A percentile compares a stretch with the other conserved stretches of the same genome.
Evolutionary conservation across 2,329 filamentous ascomycete genomes (phyloP).

Genomic region (Alternaria sp.): DNA sequence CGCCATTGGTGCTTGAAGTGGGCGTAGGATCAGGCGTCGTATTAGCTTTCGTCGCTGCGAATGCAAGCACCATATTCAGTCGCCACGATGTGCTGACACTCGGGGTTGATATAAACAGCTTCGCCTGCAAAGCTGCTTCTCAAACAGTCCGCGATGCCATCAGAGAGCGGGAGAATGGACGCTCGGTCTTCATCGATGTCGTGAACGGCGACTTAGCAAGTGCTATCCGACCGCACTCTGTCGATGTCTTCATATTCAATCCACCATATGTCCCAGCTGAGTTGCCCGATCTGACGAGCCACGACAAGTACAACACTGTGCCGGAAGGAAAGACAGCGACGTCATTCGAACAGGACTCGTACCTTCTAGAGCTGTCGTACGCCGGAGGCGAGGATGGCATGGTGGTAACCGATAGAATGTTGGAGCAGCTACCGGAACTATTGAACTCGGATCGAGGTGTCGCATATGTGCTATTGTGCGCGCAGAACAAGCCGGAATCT

Average conservation of each 20-base stretch:
- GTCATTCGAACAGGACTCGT: conserved; percentile 78
- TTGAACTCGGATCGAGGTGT: conserved; percentile 72
- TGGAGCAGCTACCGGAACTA: conserved; percentile 70
- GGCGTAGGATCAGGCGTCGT: conserved; percentile 93
- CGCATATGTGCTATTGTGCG: conserved; percentile 88
- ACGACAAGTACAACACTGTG: conserved; percentile 39
- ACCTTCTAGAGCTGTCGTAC: conserved; percentile 84
- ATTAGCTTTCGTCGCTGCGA: conserved; percentile 83
- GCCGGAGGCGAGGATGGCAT: conserved; percentile 90
- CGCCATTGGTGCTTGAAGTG: conserved; percentile 76
- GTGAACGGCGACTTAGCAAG: conserved; percentile 73
- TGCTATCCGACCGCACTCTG: conserved; percentile 62
- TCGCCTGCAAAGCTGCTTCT: conserved; percentile 78
- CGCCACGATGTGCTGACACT: conserved; percentile 72
- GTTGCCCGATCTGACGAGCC: conserved; percentile 64
- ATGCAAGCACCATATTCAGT: conserved; percentile 75
- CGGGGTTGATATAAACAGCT: conserved; percentile 83
- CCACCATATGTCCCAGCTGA: conserved; percentile 94
- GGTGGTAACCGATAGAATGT: conserved; percentile 84
- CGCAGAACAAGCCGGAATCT: conserved; percentile 82
- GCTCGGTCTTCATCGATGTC: conserved; percentile 66
- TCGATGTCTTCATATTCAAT: conserved; percentile 94
- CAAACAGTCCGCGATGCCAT: conserved; percentile 68
- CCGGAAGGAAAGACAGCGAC: conserved; percentile 31
- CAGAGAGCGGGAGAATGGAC: conserved; percentile 31